Evolutionary conservation across 306 rosid genomes (phyloP), one percentile per base, ranked within the genome.

Genomic region (Luffa acutangula): DNA sequence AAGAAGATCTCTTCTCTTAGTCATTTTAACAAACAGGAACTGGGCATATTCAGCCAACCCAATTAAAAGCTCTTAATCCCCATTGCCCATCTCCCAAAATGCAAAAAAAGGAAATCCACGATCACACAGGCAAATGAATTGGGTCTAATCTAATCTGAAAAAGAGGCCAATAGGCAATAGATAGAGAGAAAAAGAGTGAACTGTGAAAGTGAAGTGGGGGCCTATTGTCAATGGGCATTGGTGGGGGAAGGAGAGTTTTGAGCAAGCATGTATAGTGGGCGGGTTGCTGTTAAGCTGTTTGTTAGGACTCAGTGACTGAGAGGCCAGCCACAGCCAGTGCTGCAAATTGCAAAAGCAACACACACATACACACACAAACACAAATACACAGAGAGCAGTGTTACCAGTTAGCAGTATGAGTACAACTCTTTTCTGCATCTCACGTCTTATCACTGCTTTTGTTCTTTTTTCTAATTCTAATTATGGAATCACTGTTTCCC

Each of bases 241-340:
- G 78, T 15, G 73, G 73, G 49, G 73, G 0, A 17, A 17, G 20
- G 37, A 41, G 49, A 31, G 37, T 25, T 49, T 81, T 83, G 71
- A 84, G 87, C 88, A 80, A 80, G 90, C 87, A 85, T 77, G 41
- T 64, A 84, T 82, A 76, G 84, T 86, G 90, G 91, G 88, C 83
- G 87, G 81, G 86, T 87, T 83, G 87, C 37, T n/a, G 18, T 33
- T 81, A 83, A 36, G 89, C 78, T 76, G 91, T 86, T 86, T 11
- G 69, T 59, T 59, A 34, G 84, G 88, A 82, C 86, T 84, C 84
- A 41, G 79, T 81, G 81, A 82, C 39, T 79, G 87, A 85, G 85
- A 84, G 79, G 54, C 41, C 25, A 57, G 72, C 51, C 73, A 3
- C 25, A 57, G 72, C 51, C 73, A 3, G 8, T 52, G 52, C 84